Evolutionary conservation across 371 early-diverging fungal genomes (phyloP).

Genomic region (Conidiobolus incongruus): DNA sequence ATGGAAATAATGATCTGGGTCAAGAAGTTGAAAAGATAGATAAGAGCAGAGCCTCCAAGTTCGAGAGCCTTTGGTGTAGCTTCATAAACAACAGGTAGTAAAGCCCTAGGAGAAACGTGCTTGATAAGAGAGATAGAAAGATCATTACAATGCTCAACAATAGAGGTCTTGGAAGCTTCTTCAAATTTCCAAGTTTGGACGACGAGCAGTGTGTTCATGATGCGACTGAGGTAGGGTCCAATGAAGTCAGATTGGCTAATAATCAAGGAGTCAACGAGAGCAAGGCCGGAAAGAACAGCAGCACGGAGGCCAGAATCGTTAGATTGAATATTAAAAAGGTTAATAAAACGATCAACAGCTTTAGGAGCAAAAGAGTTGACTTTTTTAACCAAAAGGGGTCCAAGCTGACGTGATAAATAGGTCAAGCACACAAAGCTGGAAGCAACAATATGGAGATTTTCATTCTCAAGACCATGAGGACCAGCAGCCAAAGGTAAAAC

Average conservation of each 20-base stretch:
- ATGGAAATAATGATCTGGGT: conserved; percentile 34
- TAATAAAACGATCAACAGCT: no score
- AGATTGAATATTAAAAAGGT: conserved; percentile 7
- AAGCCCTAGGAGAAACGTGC: conserved; percentile 20
- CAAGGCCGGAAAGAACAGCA: not conserved
- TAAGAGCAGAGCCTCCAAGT: conserved; percentile 21
- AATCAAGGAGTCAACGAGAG: not conserved
- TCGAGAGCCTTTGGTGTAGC: conserved; percentile 26
- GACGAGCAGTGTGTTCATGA: not conserved
- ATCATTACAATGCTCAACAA: no score
- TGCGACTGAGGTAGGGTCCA: not conserved
- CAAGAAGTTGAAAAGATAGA: conserved; percentile 33
- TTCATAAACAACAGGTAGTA: conserved; percentile 40
- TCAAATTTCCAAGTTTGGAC: no score
- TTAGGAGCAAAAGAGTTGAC: no score
- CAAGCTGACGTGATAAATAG: conserved; percentile 45
- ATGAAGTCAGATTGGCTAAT: not conserved
- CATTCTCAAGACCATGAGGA: conserved; percentile 18
- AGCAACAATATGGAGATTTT: conserved; percentile 33
- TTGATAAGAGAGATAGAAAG: no score
- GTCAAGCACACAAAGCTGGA: conserved; percentile 51
- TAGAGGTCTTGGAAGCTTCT: no score
- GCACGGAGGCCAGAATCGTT: conserved; percentile 1
- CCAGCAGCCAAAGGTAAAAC: conserved; percentile 33
- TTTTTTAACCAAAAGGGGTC: conserved; percentile 44